Evolutionary conservation across 2,329 filamentous ascomycete genomes (phyloP).

Genomic region (Penicillium sp.): DNA sequence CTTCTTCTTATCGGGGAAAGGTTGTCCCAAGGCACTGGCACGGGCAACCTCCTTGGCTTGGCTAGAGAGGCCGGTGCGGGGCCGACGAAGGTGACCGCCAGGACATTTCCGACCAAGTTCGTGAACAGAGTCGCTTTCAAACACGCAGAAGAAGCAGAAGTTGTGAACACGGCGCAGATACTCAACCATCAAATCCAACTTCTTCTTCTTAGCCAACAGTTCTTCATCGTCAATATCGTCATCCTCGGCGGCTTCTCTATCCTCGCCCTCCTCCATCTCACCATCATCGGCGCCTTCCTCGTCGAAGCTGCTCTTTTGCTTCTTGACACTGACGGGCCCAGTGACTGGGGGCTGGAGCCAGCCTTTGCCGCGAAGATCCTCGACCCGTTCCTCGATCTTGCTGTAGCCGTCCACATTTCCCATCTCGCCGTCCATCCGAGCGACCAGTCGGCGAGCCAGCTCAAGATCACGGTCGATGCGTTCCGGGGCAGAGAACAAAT

Average conservation of each 20-base stretch:
- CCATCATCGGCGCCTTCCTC: constrained; percentile 51
- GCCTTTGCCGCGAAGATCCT: constrained; percentile 74
- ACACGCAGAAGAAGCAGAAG: constrained; percentile 99
- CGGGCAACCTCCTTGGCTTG: constrained; percentile 81
- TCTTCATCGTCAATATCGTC: constrained; percentile 87
- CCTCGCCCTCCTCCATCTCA: constrained; percentile 78
- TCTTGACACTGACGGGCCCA: constrained; percentile 47
- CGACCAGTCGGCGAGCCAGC: constrained; percentile 77
- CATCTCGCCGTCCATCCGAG: constrained; percentile 82
- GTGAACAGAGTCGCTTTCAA: constrained; percentile 95
- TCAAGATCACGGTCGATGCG: constrained; percentile 87
- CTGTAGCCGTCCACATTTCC: constrained; percentile 75
- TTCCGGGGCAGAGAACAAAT: constrained; percentile 91
- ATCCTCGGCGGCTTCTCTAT: constrained; percentile 67
- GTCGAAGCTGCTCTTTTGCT: constrained; percentile 58
- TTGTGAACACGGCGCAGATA: constrained; percentile 96
- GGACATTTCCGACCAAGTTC: constrained; percentile 95
- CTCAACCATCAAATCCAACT: constrained; percentile 91
- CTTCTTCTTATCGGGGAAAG: constrained; percentile 82
- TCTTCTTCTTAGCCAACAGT: constrained; percentile 89
- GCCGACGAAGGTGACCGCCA: constrained; percentile 92
- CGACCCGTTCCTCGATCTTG: constrained; percentile 84
- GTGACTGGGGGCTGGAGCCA: constrained; percentile 67
- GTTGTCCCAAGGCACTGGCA: constrained; percentile 78
- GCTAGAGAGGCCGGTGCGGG: constrained; percentile 79